Evolutionary conservation across 345 rosid species (phyloP).

Genomic region (Eucalyptus shirleyi): DNA sequence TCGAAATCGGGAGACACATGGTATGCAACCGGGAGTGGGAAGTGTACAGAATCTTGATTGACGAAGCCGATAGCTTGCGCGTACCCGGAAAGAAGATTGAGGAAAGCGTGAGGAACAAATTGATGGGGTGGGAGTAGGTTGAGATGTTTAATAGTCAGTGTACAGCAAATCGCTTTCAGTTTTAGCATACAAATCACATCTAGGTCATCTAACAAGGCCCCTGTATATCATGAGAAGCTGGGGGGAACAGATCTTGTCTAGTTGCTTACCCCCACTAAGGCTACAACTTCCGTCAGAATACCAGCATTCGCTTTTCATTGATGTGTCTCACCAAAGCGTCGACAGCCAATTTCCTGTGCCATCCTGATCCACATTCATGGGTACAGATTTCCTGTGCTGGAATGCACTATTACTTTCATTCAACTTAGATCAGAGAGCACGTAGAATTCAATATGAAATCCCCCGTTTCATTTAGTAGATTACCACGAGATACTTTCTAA

Average conservation of each 20-base stretch:
- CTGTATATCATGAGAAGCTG: neutral
- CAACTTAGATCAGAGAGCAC: neutral
- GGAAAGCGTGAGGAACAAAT: slow-evolving; percentile 69
- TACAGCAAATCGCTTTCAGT: neutral
- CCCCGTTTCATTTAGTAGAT: neutral
- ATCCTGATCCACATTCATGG: neutral
- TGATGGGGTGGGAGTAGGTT: slow-evolving; percentile 84
- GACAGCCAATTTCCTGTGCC: neutral
- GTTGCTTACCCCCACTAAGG: neutral
- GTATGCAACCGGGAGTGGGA: slow-evolving; percentile 79
- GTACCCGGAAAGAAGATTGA: slow-evolving; percentile 43
- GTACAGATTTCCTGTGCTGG: neutral
- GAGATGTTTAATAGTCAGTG: neutral
- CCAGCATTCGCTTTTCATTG: neutral
- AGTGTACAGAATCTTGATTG: slow-evolving; percentile 75
- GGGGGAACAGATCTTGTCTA: neutral
- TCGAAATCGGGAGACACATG: slow-evolving; percentile 69
- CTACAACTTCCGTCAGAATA: neutral
- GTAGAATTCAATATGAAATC: neutral
- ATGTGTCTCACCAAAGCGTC: neutral
- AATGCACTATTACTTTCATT: neutral
- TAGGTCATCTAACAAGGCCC: neutral
- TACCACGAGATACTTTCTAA: neutral
- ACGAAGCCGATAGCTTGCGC: slow-evolving; percentile 54
- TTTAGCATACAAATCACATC: neutral